These are phyloP conservation scores for Coemansia sp. DNA, from an alignment of 192 early-diverging fungal genomes.

Conservation along the genomic window DNA sequence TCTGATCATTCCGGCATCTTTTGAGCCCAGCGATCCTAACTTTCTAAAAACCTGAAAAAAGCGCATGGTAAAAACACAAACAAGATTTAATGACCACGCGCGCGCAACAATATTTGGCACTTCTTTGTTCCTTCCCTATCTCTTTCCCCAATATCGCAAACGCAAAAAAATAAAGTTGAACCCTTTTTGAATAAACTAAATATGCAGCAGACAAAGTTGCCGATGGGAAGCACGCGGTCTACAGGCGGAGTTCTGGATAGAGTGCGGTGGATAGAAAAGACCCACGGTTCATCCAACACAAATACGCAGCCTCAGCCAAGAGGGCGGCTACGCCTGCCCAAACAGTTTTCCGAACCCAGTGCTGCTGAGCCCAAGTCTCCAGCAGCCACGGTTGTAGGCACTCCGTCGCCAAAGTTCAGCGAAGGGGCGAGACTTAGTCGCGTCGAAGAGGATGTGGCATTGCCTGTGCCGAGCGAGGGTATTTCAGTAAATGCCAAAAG, in stretches of 20 bases:
- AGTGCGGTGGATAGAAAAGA: conserved; percentile 49
- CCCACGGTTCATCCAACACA: conserved; percentile 19
- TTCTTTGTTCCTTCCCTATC: too few relatives aligned
- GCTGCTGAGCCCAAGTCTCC: neutral
- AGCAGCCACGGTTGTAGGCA: neutral
- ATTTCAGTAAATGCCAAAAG: conserved; percentile 15
- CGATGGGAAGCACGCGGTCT: conserved; percentile 1
- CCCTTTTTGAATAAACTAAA: neutral
- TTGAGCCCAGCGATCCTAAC: too few relatives aligned
- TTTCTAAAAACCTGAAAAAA: too few relatives aligned
- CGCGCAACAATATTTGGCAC: too few relatives aligned
- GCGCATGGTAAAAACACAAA: too few relatives aligned
- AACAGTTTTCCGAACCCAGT: conserved; percentile 16
- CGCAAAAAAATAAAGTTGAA: too few relatives aligned
- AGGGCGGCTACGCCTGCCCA: conserved; percentile 27
- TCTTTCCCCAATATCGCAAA: too few relatives aligned
- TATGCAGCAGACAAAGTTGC: conserved; percentile 3
- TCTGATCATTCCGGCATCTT: too few relatives aligned
- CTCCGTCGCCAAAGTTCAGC: conserved; percentile 3
- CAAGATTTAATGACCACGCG: too few relatives aligned
- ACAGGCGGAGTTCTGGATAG: conserved; percentile 34
- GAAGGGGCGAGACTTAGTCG: neutral
- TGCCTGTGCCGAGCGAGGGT: conserved; percentile 32
- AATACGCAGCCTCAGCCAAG: conserved; percentile 5
- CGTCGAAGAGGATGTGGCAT: conserved; percentile 16